Base-by-base conservation (phyloP, 2,329 filamentous ascomycete species). In the Davidsoniella neocaledoniae region DNA sequence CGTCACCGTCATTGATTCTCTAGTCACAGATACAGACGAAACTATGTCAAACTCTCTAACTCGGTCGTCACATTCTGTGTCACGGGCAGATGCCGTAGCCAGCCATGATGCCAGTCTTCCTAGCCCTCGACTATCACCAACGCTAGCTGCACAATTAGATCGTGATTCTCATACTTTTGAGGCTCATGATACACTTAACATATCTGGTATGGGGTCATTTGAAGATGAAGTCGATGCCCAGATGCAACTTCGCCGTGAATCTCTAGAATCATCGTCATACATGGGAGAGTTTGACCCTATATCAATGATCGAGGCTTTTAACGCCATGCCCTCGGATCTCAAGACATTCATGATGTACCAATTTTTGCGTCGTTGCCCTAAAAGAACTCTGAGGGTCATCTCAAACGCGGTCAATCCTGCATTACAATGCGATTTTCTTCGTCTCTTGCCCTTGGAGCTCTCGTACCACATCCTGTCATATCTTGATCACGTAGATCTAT, bases 291-390 rank as follows among this genome's bases (percentile, higher is more conserved):
- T 88, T 65, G 85, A 93, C 58, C 83, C 90, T n/a, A 84, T 84
- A 6, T 76, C 73, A 14, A 85, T 98, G 72, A 68, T 98, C 14
- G 84, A 94, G 57, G 80, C 81, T 2, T 98, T 96, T 58, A 90
- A 96, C 62, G 76, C 83, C 5, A 83, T 98, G 73, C 87, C 90
- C 2, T 78, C 84, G 42, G 83, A 91, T 58, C 79, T 98, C 75
- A 91, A 98, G 66, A 84, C 83, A 0, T 94, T 94, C 61, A 81
- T 98, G 66, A 94, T 98, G 79, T 96, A 93, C 61, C 90, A 98
- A 61, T 78, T 98, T 50, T 73, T 98, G 23, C 81, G 86, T 51
- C 76, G 91, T 43, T 96, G 88, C 60, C 78, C 86, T 5, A 83
- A 93, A 56, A 82, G 86, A 40, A 94, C 88, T 0, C 71, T 98